Conservation (phyloP, 805 yeast species). For the Kodamaea neixiangensis region DNA sequence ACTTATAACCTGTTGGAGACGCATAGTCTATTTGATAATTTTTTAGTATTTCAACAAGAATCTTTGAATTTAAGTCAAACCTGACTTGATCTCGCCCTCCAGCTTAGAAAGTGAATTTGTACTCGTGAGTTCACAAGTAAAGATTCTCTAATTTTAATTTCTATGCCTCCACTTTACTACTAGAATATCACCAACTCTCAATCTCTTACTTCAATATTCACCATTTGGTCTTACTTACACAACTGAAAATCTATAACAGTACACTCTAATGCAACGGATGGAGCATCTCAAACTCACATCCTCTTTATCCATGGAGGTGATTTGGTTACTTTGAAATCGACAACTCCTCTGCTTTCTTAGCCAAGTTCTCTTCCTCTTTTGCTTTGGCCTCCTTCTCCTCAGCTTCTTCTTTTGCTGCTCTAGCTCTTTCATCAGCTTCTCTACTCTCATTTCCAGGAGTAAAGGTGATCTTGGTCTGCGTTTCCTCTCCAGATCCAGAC, state of each 20-base stretch:
- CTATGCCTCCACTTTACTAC: too few species aligned
- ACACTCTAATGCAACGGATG: neutral
- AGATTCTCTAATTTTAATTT: too few species aligned
- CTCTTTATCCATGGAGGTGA: neutral
- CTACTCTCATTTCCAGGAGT: constrained; percentile 46
- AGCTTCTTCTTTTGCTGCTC: constrained; percentile 41
- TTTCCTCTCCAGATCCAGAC: constrained; percentile 25
- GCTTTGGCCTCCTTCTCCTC: constrained; percentile 13
- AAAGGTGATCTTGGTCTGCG: constrained; percentile 44
- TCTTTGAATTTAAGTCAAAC: neutral
- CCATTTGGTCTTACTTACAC: neutral
- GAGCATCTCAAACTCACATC: neutral
- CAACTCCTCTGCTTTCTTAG: neutral
- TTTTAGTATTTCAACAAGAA: neutral
- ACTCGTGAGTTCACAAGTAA: neutral
- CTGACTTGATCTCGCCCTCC: too few species aligned
- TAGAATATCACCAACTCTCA: neutral
- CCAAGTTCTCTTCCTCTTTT: constrained; percentile 31
- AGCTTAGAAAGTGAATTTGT: too few species aligned
- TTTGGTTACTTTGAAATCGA: neutral
- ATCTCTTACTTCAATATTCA: neutral
- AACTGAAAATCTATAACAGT: neutral
- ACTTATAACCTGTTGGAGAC: neutral
- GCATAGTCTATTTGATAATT: neutral
- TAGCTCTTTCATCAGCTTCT: constrained; percentile 40